A percentile compares a stretch with the other conserved stretches of the same genome.
Evolutionary conservation across 257 asterid species (phyloP).

Genomic region (Fraxinus anomala): DNA sequence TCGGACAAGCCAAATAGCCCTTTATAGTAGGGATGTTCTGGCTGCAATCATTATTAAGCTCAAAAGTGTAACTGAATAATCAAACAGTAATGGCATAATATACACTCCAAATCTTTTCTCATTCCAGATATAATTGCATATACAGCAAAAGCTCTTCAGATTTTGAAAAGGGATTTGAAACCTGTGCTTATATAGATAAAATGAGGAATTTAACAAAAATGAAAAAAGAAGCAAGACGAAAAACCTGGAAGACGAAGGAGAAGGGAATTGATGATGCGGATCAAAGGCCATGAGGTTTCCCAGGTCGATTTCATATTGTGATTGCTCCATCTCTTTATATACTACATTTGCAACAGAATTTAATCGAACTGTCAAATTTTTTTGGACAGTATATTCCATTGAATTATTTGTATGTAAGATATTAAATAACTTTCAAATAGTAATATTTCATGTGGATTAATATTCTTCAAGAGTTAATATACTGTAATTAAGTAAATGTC

Average conservation of each 20-base stretch:
- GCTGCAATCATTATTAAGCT: neutral
- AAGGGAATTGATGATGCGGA: constrained; percentile 47
- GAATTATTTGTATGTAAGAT: neutral
- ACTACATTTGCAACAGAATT: neutral
- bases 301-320: constrained; percentile 59
- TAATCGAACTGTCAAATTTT: neutral
- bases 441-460: neutral
- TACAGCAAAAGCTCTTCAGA: neutral
- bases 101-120: neutral
- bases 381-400: neutral
- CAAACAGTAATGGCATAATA: neutral
- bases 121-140: neutral
- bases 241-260: constrained; percentile 74
- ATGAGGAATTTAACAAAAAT: neutral
- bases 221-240: neutral
- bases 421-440: neutral
- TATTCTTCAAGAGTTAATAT: neutral
- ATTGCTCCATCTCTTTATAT: constrained; percentile 41
- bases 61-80: neutral
- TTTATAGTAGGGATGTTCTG: neutral
- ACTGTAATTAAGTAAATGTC: neutral
- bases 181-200: neutral
- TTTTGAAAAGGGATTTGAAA: neutral
- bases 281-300: constrained; percentile 81
- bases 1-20: neutral